Evolutionary conservation across 2,329 filamentous ascomycete genomes (phyloP).

Genomic region (Aspergillus tubingensis): DNA sequence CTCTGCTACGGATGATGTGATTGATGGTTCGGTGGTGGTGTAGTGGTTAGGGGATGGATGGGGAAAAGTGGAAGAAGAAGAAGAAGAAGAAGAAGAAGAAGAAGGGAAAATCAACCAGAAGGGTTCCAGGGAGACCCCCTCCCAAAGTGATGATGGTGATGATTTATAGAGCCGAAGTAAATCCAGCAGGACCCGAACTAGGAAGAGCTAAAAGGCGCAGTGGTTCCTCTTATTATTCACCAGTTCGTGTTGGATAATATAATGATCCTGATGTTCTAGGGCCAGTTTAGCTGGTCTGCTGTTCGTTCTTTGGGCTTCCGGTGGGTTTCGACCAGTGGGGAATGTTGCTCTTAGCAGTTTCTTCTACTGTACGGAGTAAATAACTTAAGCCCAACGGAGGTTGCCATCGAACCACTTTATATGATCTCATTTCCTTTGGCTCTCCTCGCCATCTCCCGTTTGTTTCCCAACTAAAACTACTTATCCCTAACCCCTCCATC

Average conservation of each 20-base stretch:
- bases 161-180: neutral
- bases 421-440: neutral
- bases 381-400: neutral
- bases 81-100: neutral
- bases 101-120: neutral
- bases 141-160: neutral
- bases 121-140: neutral
- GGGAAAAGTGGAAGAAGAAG: neutral
- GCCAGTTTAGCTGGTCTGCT: neutral
- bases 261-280: neutral
- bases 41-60: too few species aligned
- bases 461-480: too few species aligned
- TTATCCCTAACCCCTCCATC: neutral
- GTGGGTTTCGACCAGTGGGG: constrained; percentile 1
- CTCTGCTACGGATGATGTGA: neutral
- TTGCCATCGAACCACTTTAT: constrained; percentile 2
- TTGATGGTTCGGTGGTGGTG: too few species aligned
- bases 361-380: neutral
- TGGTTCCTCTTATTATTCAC: constrained; percentile 6
- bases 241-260: constrained; percentile 6
- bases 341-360: neutral
- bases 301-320: constrained; percentile 1
- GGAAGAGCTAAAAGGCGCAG: neutral
- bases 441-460: neutral
- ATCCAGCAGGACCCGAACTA: neutral